phyloP scores from a whole-genome alignment of 345 rosid genomes.

The Limnanthes douglasii region DNA sequence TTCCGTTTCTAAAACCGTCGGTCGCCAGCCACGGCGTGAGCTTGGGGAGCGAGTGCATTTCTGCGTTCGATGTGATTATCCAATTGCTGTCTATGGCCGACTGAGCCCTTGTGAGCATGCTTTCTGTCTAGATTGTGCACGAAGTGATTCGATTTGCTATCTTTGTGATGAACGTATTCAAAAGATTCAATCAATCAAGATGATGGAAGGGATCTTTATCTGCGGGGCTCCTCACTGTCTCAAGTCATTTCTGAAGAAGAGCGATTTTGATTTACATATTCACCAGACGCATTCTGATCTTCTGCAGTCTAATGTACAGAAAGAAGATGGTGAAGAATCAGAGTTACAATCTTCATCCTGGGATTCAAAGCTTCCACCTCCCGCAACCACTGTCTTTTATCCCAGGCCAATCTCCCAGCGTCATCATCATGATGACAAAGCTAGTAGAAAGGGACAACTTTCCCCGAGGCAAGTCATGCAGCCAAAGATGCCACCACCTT shows the following conservation, averaged over 20 bases:
- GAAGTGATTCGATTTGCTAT: conserved; percentile 91
- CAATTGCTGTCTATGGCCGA: conserved; percentile 91
- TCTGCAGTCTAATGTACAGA: conserved; percentile 46
- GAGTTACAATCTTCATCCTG: conserved; percentile 53
- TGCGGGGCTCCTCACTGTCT: conserved; percentile 99
- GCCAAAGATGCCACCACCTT: conserved; percentile 30
- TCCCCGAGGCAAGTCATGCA: conserved; percentile 36
- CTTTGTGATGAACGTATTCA: conserved; percentile 94
- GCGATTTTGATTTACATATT: conserved; percentile 72
- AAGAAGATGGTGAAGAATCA: conserved; percentile 58
- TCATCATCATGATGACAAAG: conserved; percentile 40
- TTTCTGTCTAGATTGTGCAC: conserved; percentile 87
- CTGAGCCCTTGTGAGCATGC: conserved; percentile 95
- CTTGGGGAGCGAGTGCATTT: conserved; percentile 94
- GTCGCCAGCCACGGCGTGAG: conserved; percentile 84
- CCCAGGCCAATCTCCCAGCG: conserved; percentile 40
- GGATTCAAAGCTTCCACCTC: conserved; percentile 55
- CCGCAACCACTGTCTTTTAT: conserved; percentile 29
- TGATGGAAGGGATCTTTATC: conserved; percentile 93
- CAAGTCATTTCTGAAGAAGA: conserved; percentile 69
- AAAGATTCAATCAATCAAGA: conserved; percentile 93
- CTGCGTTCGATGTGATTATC: conserved; percentile 92
- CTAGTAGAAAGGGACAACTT: conserved; percentile 37
- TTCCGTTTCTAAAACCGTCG: conserved; percentile 44
- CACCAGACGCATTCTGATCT: conserved; percentile 50